Conservation (phyloP, 78 protist genomes). For the Pigoraptor vietnamica region DNA sequence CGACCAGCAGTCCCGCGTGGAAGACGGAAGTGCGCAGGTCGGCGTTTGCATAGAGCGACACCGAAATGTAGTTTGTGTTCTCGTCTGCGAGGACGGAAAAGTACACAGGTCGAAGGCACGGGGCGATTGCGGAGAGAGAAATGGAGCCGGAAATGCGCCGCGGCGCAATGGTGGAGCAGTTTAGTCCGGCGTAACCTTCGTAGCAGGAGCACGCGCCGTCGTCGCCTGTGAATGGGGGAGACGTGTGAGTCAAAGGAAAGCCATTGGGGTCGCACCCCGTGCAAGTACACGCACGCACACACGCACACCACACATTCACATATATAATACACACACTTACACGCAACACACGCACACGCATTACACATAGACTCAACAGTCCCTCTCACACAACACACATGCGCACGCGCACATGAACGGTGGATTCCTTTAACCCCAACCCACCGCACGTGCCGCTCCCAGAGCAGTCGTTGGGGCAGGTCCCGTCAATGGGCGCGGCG, state of each 20-base stretch:
- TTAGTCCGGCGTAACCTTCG: background rate
- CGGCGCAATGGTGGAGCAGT: background rate
- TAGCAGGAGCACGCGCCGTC: background rate
- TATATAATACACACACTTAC: background rate
- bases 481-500: background rate
- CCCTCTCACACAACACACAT: too few relatives aligned
- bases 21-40: background rate
- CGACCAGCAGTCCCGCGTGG: background rate
- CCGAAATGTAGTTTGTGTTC: background rate
- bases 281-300: background rate
- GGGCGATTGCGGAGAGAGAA: background rate
- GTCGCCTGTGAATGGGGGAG: too few relatives aligned
- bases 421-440: background rate
- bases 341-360: background rate
- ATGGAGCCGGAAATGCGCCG: background rate
- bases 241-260: background rate
- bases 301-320: background rate
- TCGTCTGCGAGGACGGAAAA: background rate
- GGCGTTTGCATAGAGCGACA: background rate
- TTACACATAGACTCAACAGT: background rate
- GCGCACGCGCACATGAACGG: background rate
- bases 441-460: background rate
- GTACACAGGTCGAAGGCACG: background rate
- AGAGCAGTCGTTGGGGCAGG: background rate
- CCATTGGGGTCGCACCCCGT: background rate